Evolutionary conservation across 345 rosid genomes (phyloP).

Genomic region (Populus tremula): DNA sequence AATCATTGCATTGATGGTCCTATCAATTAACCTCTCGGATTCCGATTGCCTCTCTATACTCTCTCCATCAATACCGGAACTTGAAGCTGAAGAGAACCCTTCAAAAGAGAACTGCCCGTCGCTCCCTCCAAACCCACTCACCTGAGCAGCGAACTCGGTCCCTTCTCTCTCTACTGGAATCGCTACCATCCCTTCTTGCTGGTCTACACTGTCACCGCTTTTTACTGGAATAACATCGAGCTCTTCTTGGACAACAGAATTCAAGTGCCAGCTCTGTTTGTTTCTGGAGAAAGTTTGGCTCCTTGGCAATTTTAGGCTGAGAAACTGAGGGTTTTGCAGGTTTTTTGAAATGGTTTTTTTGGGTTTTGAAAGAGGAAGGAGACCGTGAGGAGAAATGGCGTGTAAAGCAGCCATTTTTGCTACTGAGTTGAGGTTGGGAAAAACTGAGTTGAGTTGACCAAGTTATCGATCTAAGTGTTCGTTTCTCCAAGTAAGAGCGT

Average conservation of each 20-base stretch:
- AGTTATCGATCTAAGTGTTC: conserved; percentile 24
- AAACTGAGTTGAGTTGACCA: conserved; percentile 31
- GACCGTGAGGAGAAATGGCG: conserved; percentile 50
- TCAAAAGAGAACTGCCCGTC: conserved; percentile 72
- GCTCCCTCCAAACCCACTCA: conserved; percentile 55
- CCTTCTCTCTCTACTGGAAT: conserved; percentile 47
- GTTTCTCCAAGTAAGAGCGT: conserved; percentile 37
- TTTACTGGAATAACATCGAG: conserved; percentile 57
- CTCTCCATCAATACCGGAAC: conserved; percentile 21
- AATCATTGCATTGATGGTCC: conserved; percentile 68
- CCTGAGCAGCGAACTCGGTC: conserved; percentile 46
- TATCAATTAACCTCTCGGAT: conserved; percentile 55
- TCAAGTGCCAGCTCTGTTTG: conserved; percentile 42
- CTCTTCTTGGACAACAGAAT: conserved; percentile 51
- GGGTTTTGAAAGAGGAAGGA: conserved; percentile 54
- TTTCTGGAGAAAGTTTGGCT: conserved; percentile 34
- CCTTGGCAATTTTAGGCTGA: conserved; percentile 26
- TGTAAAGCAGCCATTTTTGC: conserved; percentile 68
- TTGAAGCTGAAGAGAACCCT: conserved; percentile 59
- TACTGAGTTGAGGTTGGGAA: conserved; percentile 27
- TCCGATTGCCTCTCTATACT: conserved; percentile 34
- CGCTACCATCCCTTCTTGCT: conserved; percentile 53
- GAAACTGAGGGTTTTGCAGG: conserved; percentile 14
- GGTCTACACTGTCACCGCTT: conserved; percentile 52
- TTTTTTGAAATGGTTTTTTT: conserved; percentile 27